Evolutionary conservation across 2,329 filamentous ascomycete species (phyloP).

Genomic region (Coleophoma eucalyptorum): DNA sequence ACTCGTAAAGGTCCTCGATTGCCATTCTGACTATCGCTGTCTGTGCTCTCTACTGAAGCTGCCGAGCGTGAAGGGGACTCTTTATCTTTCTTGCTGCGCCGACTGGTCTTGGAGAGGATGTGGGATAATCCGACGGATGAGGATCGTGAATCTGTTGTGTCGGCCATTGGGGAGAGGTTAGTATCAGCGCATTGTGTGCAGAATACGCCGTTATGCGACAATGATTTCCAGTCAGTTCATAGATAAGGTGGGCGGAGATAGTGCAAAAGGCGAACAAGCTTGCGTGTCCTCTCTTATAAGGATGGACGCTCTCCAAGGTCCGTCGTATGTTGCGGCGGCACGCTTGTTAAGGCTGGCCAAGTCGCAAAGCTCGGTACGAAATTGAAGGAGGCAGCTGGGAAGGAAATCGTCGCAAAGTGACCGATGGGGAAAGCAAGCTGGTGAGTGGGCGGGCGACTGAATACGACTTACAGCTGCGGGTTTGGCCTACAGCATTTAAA

Average conservation of each 20-base stretch:
- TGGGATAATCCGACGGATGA: constrained; percentile 15
- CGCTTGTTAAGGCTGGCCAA: no score
- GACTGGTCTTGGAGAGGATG: constrained; percentile 20
- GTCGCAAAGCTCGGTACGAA: no score
- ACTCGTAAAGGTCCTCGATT: constrained; percentile 18
- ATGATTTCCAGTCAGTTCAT: neutral
- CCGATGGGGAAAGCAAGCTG: no score
- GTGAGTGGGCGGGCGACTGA: no score
- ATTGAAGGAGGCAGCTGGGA: no score
- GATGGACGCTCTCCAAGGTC: neutral
- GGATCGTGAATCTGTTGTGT: constrained; percentile 16
- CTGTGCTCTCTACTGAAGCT: constrained; percentile 20
- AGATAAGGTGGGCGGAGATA: neutral
- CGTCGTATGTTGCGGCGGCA: no score
- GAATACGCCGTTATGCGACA: no score
- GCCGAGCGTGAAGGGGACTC: neutral
- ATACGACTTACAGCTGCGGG: no score
- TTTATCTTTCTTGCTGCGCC: constrained; percentile 11
- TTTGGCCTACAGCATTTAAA: no score
- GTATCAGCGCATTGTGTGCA: no score
- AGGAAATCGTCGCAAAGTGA: no score
- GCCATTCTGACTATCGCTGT: constrained; percentile 13
- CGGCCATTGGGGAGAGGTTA: neutral
- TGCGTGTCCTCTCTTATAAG: neutral
- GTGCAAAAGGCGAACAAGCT: neutral